These are phyloP conservation scores for Spiromastix sp. DNA, from an alignment of 2,329 filamentous ascomycete genomes.

Conservation along the genomic window DNA sequence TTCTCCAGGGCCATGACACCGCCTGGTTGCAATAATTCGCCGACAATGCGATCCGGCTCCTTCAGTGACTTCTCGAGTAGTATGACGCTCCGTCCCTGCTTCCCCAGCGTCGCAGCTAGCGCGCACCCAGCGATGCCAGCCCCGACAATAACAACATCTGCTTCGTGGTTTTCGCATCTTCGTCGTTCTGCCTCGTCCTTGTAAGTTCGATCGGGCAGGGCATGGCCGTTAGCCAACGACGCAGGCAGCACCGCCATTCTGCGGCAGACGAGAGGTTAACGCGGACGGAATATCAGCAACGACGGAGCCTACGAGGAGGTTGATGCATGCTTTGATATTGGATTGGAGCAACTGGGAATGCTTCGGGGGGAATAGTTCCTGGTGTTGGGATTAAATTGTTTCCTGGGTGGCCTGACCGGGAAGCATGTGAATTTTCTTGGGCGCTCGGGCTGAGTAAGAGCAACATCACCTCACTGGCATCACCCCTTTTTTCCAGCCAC, in stretches of 20 bases:
- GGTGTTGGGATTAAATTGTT: no score
- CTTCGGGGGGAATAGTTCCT: no score
- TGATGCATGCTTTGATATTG: no score
- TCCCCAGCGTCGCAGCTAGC: conserved; percentile 70
- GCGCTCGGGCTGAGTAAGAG: no score
- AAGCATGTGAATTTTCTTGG: no score
- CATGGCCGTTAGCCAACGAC: neutral
- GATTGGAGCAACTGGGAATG: no score
- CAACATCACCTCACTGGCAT: no score
- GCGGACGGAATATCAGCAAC: no score
- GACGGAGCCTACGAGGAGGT: no score
- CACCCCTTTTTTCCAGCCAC: no score
- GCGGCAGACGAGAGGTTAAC: no score
- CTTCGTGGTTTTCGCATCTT: conserved; percentile 47
- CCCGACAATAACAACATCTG: conserved; percentile 83
- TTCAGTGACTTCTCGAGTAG: conserved; percentile 81
- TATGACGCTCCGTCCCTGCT: conserved; percentile 83
- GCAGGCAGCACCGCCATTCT: conserved; percentile 1
- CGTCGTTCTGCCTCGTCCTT: conserved; percentile 31
- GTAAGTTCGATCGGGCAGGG: neutral
- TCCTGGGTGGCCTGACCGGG: no score
- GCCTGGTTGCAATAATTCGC: conserved; percentile 87
- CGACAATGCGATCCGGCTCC: conserved; percentile 91
- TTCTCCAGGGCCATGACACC: conserved; percentile 71
- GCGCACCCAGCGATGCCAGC: conserved; percentile 86